Base-by-base conservation (phyloP, 2,329 filamentous ascomycete genomes). In the Fusarium hainanense region DNA sequence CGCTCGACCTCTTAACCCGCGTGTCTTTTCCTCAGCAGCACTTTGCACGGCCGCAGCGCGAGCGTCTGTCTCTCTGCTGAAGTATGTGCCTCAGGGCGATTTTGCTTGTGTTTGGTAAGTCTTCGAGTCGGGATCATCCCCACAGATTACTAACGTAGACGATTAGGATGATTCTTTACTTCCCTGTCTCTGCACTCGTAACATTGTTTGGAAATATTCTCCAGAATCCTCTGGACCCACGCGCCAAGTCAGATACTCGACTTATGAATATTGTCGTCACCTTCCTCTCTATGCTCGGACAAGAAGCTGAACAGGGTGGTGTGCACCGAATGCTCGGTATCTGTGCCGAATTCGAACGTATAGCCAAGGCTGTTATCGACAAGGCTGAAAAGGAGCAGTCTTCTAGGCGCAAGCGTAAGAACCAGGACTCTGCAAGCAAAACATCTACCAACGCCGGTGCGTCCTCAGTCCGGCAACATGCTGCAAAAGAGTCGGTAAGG, bases 131-230 rank as follows among this genome's bases (percentile, higher is more conserved):
- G 25, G 9, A 18, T 21, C n/a, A 13, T 41, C 21, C 5, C 30
- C 20, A 28, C 18, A 23, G 20, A 25, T 50, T 63, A 58, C 79
- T 82, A 76, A 82, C 63, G 66, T 14, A 21, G 14, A 58, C 43
- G 23, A 34, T 12, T 63, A 90, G 88, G 93, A 87, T 99, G 77
- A 93, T 98, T 71, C 84, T 98, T 13, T 99, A 99, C 80, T 99
- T 97, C 81, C 96, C 96, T 1, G 94, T 99, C 11, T 97, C 96
- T 1, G 93, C 96, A 2, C 87, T 98, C 7, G 94, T 99, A 46
- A 98, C 96, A 0, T 83, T 99, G 3, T 99, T 99, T 76, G 94
- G 95, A 63, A 98, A 98, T 75, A 97, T 98, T 48, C 82, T 99
- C 1, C 96, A 99, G 78, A 98, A 98, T 73, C 96, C 96, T 0